Percentiles rank a stretch among this genome's conserved stretches.
These are phyloP conservation scores for Coemansia guatemalensis DNA, from an alignment of 192 early-diverging fungal species.

Conservation along the genomic window DNA sequence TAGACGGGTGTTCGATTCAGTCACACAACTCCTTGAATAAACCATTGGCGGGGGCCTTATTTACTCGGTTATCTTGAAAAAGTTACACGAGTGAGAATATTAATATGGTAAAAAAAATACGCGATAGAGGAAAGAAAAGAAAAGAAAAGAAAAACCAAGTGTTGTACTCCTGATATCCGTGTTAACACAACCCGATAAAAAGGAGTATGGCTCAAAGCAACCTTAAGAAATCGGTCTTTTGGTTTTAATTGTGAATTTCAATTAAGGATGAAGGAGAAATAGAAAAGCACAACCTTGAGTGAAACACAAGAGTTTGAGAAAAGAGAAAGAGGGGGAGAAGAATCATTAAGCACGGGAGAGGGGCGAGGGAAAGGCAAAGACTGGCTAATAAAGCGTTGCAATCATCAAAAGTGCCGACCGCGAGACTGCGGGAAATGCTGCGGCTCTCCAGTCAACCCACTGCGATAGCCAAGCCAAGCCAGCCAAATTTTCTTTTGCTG, in stretches of 20 bases:
- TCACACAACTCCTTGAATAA: conserved; percentile 22
- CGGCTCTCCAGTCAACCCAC: not conserved
- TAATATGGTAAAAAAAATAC: not conserved
- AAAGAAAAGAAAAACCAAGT: not conserved
- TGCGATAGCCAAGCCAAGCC: too few relatives aligned
- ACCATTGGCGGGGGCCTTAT: conserved; percentile 33
- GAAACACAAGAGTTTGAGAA: not conserved
- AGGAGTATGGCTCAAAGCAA: not conserved
- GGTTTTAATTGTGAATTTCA: not conserved
- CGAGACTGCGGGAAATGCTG: not conserved
- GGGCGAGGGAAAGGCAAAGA: not conserved
- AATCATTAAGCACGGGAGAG: not conserved
- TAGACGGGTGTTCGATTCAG: conserved; percentile 55
- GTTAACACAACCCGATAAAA: too few relatives aligned
- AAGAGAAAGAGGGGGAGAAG: conserved; percentile 10
- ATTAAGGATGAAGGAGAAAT: conserved; percentile 8
- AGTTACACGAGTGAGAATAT: too few relatives aligned
- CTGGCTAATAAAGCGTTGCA: conserved; percentile 1
- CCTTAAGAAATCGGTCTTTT: not conserved
- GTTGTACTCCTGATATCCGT: not conserved
- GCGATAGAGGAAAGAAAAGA: not conserved
- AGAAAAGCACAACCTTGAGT: conserved; percentile 2
- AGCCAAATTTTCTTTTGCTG: not conserved
- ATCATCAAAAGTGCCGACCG: not conserved
- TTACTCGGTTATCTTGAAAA: conserved; percentile 16